phyloP scores from a whole-genome alignment of 1,139 yeast species.

The Blastobotrys elegans region DNA sequence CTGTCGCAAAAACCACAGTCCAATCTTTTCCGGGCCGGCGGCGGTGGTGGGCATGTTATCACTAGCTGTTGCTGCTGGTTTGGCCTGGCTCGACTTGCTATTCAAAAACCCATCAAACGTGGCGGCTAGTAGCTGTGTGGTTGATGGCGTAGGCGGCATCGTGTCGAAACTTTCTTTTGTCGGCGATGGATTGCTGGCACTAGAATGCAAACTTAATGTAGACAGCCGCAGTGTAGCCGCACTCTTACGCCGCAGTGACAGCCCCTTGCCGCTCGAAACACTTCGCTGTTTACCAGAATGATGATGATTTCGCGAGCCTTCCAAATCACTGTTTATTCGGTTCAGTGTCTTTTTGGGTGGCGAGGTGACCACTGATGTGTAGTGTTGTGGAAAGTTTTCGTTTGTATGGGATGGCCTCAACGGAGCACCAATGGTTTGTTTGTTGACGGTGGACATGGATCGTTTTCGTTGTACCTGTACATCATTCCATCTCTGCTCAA shows the following conservation, averaged over 20 bases:
- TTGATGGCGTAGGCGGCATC: conserved; percentile 9
- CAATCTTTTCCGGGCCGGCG: conserved; percentile 12
- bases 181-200: not conserved
- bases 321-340: conserved; percentile 19
- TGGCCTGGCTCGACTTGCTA: not conserved
- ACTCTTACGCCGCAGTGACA: conserved; percentile 19
- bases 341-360: conserved; percentile 10
- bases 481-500: not conserved
- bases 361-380: too few relatives aligned
- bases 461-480: not conserved
- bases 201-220: conserved; percentile 11
- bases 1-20: conserved; percentile 25
- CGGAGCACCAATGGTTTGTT: not conserved
- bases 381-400: too few relatives aligned
- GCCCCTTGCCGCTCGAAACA: conserved; percentile 9
- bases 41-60: too few relatives aligned
- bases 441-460: not conserved
- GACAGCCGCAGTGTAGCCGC: conserved; percentile 18
- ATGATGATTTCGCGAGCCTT: not conserved
- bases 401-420: too few relatives aligned
- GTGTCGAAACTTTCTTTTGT: not conserved
- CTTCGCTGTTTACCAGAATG: not conserved
- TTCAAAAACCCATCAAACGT: conserved; percentile 13
- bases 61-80: conserved; percentile 4
- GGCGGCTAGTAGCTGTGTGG: conserved; percentile 11